Evolutionary conservation across 2,329 filamentous ascomycete species (phyloP).

Genomic region (Xylaria sp.): DNA sequence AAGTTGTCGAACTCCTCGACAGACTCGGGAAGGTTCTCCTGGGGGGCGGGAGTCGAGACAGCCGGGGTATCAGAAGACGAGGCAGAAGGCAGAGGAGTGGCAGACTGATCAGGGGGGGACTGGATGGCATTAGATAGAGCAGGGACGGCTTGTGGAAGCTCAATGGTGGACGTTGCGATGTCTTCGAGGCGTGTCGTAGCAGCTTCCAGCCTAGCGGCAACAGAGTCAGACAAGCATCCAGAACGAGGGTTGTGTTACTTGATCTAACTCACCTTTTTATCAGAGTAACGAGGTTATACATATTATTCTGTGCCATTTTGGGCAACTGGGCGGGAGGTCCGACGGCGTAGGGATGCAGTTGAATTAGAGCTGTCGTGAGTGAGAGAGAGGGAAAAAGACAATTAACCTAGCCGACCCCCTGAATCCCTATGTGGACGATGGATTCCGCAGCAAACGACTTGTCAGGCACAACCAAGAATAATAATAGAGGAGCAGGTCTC

Average conservation of each 20-base stretch:
- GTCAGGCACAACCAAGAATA: no score
- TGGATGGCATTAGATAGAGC: conserved; percentile 50
- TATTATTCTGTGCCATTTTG: conserved; percentile 76
- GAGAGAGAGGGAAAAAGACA: conserved; percentile 1
- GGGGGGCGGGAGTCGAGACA: conserved; percentile 45
- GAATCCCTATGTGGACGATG: neutral
- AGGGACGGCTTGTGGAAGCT: conserved; percentile 59
- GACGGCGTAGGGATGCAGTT: neutral
- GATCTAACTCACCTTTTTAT: conserved; percentile 85
- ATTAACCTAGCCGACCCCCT: conserved; percentile 3
- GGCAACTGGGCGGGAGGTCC: conserved; percentile 1
- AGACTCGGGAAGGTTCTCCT: conserved; percentile 71
- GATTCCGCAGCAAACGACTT: no score
- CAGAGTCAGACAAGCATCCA: conserved; percentile 49
- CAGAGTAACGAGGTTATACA: conserved; percentile 95
- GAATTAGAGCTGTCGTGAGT: neutral
- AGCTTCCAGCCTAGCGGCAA: conserved; percentile 80
- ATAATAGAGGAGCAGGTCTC: neutral
- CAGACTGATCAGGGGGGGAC: conserved; percentile 44
- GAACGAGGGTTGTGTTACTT: neutral
- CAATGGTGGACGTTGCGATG: conserved; percentile 79
- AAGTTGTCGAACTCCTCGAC: conserved; percentile 88
- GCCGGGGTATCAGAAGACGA: conserved; percentile 37
- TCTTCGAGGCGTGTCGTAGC: conserved; percentile 96
- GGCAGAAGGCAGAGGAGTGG: conserved; percentile 48